Conservation (phyloP, 2,329 filamentous ascomycete genomes). For the Pezicula radicicola region DNA sequence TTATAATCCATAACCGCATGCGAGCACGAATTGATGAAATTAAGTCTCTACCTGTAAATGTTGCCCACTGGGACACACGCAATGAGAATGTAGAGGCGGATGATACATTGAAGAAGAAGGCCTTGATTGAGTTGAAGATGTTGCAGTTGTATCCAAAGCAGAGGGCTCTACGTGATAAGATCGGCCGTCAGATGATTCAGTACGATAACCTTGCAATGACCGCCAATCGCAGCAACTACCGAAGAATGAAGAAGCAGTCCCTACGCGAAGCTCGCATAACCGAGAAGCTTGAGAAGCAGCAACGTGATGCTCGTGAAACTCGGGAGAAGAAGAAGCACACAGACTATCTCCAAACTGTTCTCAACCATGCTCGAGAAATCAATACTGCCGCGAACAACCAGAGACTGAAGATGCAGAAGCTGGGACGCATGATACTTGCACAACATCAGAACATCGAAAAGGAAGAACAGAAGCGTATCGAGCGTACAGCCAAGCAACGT, state of each 20-base stretch:
- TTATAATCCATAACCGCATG: slow-evolving; percentile 87
- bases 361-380: slow-evolving; percentile 78
- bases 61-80: slow-evolving; percentile 80
- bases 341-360: slow-evolving; percentile 86
- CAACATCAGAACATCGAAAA: slow-evolving; percentile 98
- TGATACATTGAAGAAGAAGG: slow-evolving; percentile 80
- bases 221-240: slow-evolving; percentile 85
- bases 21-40: slow-evolving; percentile 80
- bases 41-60: slow-evolving; percentile 77
- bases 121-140: slow-evolving; percentile 93
- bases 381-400: slow-evolving; percentile 64
- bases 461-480: slow-evolving; percentile 97
- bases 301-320: slow-evolving; percentile 91
- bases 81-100: slow-evolving; percentile 70
- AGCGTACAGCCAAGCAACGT: slow-evolving; percentile 98
- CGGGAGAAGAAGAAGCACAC: slow-evolving; percentile 97
- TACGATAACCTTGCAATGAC: slow-evolving; percentile 98
- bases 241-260: slow-evolving; percentile 95
- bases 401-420: slow-evolving; percentile 74
- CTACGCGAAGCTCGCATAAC: slow-evolving; percentile 94
- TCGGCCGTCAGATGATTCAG: slow-evolving; percentile 89
- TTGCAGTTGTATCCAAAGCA: slow-evolving; percentile 87
- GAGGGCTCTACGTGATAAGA: slow-evolving; percentile 76
- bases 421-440: slow-evolving; percentile 82
- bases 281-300: slow-evolving; percentile 98